These are phyloP conservation scores for Diplodia scrobiculata DNA, from an alignment of 2,329 filamentous ascomycete genomes.

Conservation along the genomic window DNA sequence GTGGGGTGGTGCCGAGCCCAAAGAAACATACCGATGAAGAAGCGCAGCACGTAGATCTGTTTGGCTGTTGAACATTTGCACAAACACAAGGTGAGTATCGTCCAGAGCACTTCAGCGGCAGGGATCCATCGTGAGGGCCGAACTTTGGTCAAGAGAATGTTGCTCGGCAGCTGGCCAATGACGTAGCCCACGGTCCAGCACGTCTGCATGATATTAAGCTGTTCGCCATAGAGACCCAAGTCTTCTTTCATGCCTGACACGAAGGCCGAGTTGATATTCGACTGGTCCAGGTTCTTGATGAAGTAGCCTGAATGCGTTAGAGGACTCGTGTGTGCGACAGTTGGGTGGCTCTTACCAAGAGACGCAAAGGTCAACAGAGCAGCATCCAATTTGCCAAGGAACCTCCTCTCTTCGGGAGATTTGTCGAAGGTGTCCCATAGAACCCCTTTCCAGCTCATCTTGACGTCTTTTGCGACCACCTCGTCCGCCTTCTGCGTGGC, in stretches of 20 bases:
- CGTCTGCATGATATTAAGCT: slow-evolving; percentile 60
- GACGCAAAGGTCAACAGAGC: slow-evolving; percentile 54
- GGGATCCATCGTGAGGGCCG: slow-evolving; percentile 55
- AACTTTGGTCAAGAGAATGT: slow-evolving; percentile 55
- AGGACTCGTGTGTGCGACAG: neutral
- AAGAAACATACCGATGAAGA: slow-evolving; percentile 49
- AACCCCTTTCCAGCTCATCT: slow-evolving; percentile 13
- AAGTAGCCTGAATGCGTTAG: slow-evolving; percentile 48
- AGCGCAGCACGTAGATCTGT: slow-evolving; percentile 53
- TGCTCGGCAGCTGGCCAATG: slow-evolving; percentile 56
- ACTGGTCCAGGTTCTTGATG: slow-evolving; percentile 54
- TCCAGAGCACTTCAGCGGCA: slow-evolving; percentile 52
- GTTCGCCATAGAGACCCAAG: slow-evolving; percentile 55
- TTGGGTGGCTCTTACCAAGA: slow-evolving; percentile 40
- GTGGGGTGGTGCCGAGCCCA: too few species aligned
- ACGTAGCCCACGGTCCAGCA: slow-evolving; percentile 64
- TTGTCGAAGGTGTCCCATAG: slow-evolving; percentile 35
- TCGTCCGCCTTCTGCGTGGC: slow-evolving; percentile 3
- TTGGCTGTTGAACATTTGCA: slow-evolving; percentile 47
- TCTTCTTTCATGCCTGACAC: slow-evolving; percentile 54
- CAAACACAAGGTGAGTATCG: slow-evolving; percentile 52
- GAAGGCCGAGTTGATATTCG: slow-evolving; percentile 45
- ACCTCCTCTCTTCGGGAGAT: slow-evolving; percentile 35
- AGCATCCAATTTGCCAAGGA: slow-evolving; percentile 37
- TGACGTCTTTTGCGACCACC: slow-evolving; percentile 12